These are phyloP conservation scores for Castanea crenata DNA, from an alignment of 306 rosid species.

Conservation along the genomic window DNA sequence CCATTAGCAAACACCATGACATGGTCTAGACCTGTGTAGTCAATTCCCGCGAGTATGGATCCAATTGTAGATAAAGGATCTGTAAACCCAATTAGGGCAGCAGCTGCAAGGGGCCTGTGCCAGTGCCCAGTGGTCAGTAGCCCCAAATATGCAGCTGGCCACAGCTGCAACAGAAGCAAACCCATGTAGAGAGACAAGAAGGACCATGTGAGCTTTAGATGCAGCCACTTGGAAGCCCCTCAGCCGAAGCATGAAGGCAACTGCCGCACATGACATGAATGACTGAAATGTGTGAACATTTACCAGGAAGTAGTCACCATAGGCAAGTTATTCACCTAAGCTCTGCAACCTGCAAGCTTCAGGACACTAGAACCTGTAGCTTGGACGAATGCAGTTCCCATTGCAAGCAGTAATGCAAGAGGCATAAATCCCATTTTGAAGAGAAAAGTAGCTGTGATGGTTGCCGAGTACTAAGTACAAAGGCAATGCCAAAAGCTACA, in stretches of 20 bases:
- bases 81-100: conserved; percentile 81
- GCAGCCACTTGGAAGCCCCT: conserved; percentile 99
- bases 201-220: conserved; percentile 94
- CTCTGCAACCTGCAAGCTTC: conserved; percentile 50
- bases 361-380: conserved; percentile 51
- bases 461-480: conserved; percentile 91
- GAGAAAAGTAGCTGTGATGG: conserved; percentile 78
- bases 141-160: conserved; percentile 94
- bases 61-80: conserved; percentile 94
- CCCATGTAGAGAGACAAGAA: conserved; percentile 94
- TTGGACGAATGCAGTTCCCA: conserved; percentile 70
- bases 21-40: conserved; percentile 88
- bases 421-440: conserved; percentile 70
- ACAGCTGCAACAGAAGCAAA: conserved; percentile 97
- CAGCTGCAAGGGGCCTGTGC: conserved; percentile 82
- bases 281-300: conserved; percentile 92
- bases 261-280: conserved; percentile 82
- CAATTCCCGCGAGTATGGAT: conserved; percentile 85
- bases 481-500: conserved; percentile 89
- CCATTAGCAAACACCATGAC: conserved; percentile 92
- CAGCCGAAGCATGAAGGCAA: conserved; percentile 89
- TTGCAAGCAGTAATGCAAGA: conserved; percentile 44
- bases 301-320: conserved; percentile 44
- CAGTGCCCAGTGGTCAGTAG: conserved; percentile 61
- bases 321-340: conserved; percentile 59